A percentile compares a stretch with the other conserved stretches of the same genome.
Conservation (phyloP, 2,329 filamentous ascomycete genomes). For the Monosporascus ibericus region DNA sequence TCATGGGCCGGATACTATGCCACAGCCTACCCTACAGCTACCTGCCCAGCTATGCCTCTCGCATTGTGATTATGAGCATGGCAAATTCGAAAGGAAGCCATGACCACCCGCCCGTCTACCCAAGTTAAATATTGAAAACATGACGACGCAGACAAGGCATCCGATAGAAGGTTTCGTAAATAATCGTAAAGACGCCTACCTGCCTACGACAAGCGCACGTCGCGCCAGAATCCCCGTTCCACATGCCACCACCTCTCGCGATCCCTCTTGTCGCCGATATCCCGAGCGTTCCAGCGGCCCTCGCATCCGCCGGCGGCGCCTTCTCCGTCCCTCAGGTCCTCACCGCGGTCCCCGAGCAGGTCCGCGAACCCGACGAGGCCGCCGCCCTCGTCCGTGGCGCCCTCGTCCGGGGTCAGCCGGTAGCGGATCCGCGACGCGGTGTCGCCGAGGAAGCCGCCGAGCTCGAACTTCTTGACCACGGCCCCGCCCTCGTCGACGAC, state of each 20-base stretch:
- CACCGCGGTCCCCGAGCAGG: slow-evolving; percentile 41
- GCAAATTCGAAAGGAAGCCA: background rate
- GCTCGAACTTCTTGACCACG: slow-evolving; percentile 44
- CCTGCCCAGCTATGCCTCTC: too few species aligned
- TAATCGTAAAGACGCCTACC: too few species aligned
- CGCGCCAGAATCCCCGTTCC: slow-evolving; percentile 39
- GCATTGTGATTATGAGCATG: background rate
- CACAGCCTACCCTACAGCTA: background rate
- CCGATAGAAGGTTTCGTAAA: too few species aligned
- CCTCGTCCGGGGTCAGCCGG: slow-evolving; percentile 49
- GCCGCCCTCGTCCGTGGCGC: slow-evolving; percentile 49
- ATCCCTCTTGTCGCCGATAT: slow-evolving; percentile 37
- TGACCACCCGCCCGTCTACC: slow-evolving; percentile 38
- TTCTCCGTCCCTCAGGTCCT: slow-evolving; percentile 28
- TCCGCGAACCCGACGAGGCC: slow-evolving; percentile 49
- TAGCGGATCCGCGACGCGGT: slow-evolving; percentile 56
- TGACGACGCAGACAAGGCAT: too few species aligned
- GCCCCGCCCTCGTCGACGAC: slow-evolving; percentile 48
- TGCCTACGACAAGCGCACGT: slow-evolving; percentile 12
- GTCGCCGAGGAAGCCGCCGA: slow-evolving; percentile 58
- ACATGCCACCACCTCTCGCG: slow-evolving; percentile 46
- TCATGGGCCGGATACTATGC: background rate
- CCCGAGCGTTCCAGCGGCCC: slow-evolving; percentile 40
- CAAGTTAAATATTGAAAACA: slow-evolving; percentile 8
- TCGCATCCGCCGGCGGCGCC: slow-evolving; percentile 32